Percentiles rank a stretch among this genome's conserved stretches.
These are phyloP conservation scores for Corylus americana DNA, from an alignment of 306 rosid species.

Conservation along the genomic window DNA sequence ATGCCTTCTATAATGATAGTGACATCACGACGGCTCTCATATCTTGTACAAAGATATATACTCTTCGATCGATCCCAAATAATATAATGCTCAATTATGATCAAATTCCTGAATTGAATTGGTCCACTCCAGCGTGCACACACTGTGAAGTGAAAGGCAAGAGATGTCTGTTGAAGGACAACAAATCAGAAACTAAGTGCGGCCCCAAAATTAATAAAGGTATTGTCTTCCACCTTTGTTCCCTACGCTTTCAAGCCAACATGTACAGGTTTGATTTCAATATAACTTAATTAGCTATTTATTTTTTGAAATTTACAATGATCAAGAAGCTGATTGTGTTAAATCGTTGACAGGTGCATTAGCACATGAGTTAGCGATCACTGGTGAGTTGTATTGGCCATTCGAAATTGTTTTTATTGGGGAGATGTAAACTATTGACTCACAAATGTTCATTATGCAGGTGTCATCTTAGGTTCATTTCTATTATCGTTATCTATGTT, in stretches of 20 bases:
- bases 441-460: constrained; percentile 6
- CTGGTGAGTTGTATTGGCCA: no score
- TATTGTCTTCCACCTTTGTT: not conserved
- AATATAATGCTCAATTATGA: not conserved
- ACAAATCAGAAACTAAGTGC: constrained; percentile 15
- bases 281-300: no score
- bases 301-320: no score
- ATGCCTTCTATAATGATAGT: not conserved
- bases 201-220: not conserved
- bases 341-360: no score
- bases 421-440: not conserved
- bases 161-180: constrained; percentile 26
- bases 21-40: no score
- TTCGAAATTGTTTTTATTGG: not conserved
- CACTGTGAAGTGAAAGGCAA: constrained; percentile 19
- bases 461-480: constrained; percentile 21
- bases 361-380: no score
- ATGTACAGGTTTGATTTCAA: not conserved
- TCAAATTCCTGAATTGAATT: not conserved
- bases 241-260: not conserved
- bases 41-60: no score
- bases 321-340: no score
- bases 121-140: not conserved
- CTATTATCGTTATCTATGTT: constrained; percentile 1
- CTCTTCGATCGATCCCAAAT: rapidly evolving